Evolutionary conservation across 306 rosid species (phyloP).

Genomic region (Rosa lucieae): DNA sequence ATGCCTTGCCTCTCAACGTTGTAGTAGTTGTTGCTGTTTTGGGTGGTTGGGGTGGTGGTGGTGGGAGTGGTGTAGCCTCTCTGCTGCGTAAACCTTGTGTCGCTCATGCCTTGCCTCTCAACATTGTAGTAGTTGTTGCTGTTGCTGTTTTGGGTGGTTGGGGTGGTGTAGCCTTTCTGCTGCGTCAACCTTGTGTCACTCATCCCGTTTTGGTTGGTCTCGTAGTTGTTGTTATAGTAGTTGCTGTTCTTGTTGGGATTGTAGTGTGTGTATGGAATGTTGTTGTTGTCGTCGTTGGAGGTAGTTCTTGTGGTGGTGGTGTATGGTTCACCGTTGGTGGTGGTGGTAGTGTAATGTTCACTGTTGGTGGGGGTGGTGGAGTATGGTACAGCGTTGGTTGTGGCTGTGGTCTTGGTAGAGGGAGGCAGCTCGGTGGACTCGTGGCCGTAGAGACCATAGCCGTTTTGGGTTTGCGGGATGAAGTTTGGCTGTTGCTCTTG

Average conservation of each 20-base stretch:
- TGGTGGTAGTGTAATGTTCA: slow-evolving; percentile 31
- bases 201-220: slow-evolving; percentile 14
- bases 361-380: slow-evolving; percentile 23
- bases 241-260: slow-evolving; percentile 29
- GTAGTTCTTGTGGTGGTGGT: slow-evolving; percentile 25
- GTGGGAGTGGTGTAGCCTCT: slow-evolving; percentile 39
- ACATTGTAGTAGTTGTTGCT: slow-evolving; percentile 30
- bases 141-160: slow-evolving; percentile 22
- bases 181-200: slow-evolving; percentile 33
- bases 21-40: slow-evolving; percentile 29
- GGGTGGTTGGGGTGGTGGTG: slow-evolving; percentile 29
- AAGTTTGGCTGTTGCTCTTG: slow-evolving; percentile 52
- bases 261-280: slow-evolving; percentile 35
- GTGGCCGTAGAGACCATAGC: slow-evolving; percentile 88
- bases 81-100: slow-evolving; percentile 61
- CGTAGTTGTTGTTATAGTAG: slow-evolving; percentile 26
- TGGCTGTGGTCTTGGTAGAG: slow-evolving; percentile 24
- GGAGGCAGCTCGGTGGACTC: slow-evolving; percentile 55
- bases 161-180: slow-evolving; percentile 36
- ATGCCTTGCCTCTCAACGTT: slow-evolving; percentile 65
- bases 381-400: slow-evolving; percentile 10
- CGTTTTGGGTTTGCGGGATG: slow-evolving; percentile 56
- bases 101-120: slow-evolving; percentile 83
- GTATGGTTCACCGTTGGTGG: slow-evolving; percentile 22
- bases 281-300: slow-evolving; percentile 14